Conservation (phyloP, 805 yeast species). For the Teunomyces panamensis region DNA sequence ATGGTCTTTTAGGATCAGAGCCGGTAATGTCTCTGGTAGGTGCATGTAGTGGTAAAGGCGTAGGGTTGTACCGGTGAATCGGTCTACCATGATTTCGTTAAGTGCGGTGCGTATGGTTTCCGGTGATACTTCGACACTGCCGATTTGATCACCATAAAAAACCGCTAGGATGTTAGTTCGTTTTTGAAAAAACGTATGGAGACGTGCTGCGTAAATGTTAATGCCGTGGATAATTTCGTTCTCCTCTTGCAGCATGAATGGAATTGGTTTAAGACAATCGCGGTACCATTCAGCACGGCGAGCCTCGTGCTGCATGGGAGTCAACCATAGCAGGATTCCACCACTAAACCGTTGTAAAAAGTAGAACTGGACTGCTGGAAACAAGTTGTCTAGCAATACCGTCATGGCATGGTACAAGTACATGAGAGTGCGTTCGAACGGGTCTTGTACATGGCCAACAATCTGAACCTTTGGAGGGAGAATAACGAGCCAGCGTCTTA, state of each 20-base stretch:
- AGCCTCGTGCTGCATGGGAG: not conserved
- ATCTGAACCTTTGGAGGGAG: constrained; percentile 17
- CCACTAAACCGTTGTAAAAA: constrained; percentile 24
- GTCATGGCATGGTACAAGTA: constrained; percentile 14
- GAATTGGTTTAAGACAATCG: not conserved
- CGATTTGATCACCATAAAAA: constrained; percentile 15
- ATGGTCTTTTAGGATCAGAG: not conserved
- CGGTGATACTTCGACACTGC: constrained; percentile 8
- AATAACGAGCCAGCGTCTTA: constrained; percentile 21
- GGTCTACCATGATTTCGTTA: constrained; percentile 23
- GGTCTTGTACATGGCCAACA: constrained; percentile 9
- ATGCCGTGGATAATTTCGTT: constrained; percentile 2
- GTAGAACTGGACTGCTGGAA: constrained; percentile 19
- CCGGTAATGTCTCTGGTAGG: constrained; percentile 12
- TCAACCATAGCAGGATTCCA: constrained; percentile 10
- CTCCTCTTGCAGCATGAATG: not conserved
- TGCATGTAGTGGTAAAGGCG: constrained; percentile 17
- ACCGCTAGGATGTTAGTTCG: constrained; percentile 16
- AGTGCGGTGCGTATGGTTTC: constrained; percentile 7
- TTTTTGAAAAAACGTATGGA: constrained; percentile 18
- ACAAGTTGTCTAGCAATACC: constrained; percentile 16
- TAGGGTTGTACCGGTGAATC: constrained; percentile 13
- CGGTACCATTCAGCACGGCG: not conserved
- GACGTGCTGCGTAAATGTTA: constrained; percentile 16
- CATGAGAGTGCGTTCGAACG: constrained; percentile 12